Percentiles rank a stretch among this genome's conserved stretches.
Evolutionary conservation across 768 basidiomycete species (phyloP).

Genomic region (Tulasnella sp.): DNA sequence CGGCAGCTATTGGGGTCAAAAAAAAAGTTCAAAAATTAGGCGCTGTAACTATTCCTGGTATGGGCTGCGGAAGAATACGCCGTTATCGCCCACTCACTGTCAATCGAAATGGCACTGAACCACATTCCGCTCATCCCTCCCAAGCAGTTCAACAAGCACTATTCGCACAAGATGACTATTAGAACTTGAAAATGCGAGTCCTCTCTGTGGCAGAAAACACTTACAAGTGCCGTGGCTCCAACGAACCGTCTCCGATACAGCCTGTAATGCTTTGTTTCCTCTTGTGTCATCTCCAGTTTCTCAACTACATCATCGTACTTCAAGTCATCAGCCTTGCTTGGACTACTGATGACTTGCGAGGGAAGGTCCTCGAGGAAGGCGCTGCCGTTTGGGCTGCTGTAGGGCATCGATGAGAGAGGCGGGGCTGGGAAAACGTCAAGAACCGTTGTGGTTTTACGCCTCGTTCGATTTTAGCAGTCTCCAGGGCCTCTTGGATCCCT

Average conservation of each 20-base stretch:
- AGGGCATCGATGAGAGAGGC: neutral
- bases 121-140: conserved; percentile 69
- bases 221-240: conserved; percentile 61
- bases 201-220: conserved; percentile 31
- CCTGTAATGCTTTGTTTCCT: conserved; percentile 46
- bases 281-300: neutral
- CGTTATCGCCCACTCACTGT: conserved; percentile 45
- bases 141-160: conserved; percentile 52
- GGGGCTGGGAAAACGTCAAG: neutral
- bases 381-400: conserved; percentile 3
- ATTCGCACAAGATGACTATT: conserved; percentile 33
- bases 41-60: neutral
- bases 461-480: too few species aligned
- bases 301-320: neutral
- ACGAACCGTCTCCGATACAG: conserved; percentile 67
- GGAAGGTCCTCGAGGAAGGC: neutral
- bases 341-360: neutral
- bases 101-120: conserved; percentile 78
- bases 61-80: too few species aligned
- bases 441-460: too few species aligned
- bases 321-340: neutral
- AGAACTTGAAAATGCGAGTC: too few species aligned
- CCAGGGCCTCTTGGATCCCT: too few species aligned
- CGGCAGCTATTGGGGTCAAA: neutral
- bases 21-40: neutral